A percentile compares a stretch with the other conserved stretches of the same genome.
These are phyloP conservation scores for Fusarium circinatum DNA, from an alignment of 2,329 filamentous ascomycete genomes.

Conservation along the genomic window DNA sequence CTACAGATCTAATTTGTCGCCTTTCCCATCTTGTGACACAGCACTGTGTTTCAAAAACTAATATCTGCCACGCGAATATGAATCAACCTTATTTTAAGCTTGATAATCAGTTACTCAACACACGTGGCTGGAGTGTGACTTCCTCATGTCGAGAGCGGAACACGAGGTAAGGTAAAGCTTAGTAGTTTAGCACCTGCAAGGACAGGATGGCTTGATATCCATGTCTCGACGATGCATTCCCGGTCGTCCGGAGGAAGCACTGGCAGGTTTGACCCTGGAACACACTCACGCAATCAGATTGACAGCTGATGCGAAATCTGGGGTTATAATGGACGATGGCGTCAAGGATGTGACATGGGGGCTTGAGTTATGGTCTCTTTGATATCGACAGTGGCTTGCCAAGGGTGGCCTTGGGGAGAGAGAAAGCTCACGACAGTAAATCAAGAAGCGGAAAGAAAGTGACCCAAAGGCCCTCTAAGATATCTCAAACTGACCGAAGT, in stretches of 20 bases:
- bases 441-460: fast-evolving
- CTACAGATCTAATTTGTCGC: background rate
- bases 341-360: background rate
- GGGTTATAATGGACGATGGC: background rate
- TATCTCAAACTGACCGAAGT: background rate
- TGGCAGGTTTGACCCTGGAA: background rate
- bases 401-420: background rate
- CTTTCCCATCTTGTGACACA: background rate
- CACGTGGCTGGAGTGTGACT: background rate
- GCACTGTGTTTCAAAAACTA: background rate
- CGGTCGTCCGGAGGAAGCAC: slow-evolving; percentile 16
- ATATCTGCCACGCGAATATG: background rate
- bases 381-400: background rate
- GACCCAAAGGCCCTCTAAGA: background rate
- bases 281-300: background rate
- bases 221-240: background rate
- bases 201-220: background rate
- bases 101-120: background rate
- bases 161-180: background rate
- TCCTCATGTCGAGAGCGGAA: background rate
- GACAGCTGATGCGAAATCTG: background rate
- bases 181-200: background rate
- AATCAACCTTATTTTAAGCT: background rate
- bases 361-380: background rate
- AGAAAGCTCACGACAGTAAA: background rate